phyloP scores from a whole-genome alignment of 2,329 filamentous ascomycete genomes.

The Apiospora phragmitis region DNA sequence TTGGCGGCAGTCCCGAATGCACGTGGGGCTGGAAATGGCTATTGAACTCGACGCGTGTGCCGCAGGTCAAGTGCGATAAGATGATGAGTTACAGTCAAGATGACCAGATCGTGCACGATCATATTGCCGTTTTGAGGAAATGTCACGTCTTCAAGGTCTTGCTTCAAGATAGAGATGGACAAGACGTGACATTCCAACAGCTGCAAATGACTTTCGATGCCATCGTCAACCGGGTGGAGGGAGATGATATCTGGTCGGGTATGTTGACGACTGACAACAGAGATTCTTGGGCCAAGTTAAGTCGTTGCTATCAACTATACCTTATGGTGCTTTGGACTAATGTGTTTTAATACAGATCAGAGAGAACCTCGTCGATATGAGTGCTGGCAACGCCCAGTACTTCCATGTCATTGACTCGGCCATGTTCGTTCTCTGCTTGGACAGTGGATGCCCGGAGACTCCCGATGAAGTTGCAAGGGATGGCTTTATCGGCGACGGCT shows the following conservation, averaged over 20 bases:
- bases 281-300: conserved; percentile 16
- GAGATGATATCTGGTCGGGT: conserved; percentile 10
- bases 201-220: conserved; percentile 13
- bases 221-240: background rate
- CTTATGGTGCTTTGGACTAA: background rate
- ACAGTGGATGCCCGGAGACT: conserved; percentile 10
- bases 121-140: conserved; percentile 13
- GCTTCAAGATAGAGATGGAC: conserved; percentile 12
- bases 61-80: conserved; percentile 13
- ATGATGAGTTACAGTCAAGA: conserved; percentile 10
- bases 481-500: conserved; percentile 12
- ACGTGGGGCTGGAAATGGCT: conserved; percentile 15
- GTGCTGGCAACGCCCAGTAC: conserved; percentile 12
- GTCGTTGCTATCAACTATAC: background rate
- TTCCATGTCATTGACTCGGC: conserved; percentile 16
- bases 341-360: conserved; percentile 10
- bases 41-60: conserved; percentile 14
- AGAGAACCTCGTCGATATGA: conserved; percentile 8
- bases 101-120: conserved; percentile 7
- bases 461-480: conserved; percentile 11
- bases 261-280: conserved; percentile 13
- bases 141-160: conserved; percentile 15
- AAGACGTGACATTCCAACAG: conserved; percentile 11
- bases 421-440: conserved; percentile 16
- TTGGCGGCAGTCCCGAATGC: conserved; percentile 13